phyloP scores from a whole-genome alignment of 2,329 filamentous ascomycete genomes.

The Passalora sequoiae region DNA sequence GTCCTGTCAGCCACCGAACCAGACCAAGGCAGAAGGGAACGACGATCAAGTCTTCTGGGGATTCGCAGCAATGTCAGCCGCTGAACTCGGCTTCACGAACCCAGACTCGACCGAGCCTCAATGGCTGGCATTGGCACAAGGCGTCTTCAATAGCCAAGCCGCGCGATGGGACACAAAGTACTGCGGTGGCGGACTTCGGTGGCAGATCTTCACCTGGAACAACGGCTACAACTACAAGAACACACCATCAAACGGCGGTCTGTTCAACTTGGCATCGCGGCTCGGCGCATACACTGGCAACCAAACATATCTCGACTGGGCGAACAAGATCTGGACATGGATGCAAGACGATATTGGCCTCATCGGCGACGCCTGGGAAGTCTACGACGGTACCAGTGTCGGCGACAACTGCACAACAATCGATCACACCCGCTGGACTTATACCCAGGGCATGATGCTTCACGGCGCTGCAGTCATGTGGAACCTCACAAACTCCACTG shows the following conservation, averaged over 20 bases:
- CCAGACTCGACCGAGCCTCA: slow-evolving; percentile 38
- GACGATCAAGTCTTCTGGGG: slow-evolving; percentile 58
- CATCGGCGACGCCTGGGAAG: slow-evolving; percentile 49
- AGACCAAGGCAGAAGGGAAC: slow-evolving; percentile 39
- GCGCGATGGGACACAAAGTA: slow-evolving; percentile 35
- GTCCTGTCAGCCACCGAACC: slow-evolving; percentile 37
- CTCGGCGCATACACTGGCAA: slow-evolving; percentile 39
- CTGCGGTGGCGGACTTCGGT: slow-evolving; percentile 38
- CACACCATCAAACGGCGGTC: slow-evolving; percentile 48
- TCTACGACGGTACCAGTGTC: slow-evolving; percentile 46
- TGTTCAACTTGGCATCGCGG: slow-evolving; percentile 47
- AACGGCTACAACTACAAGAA: slow-evolving; percentile 55
- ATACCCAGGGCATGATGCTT: slow-evolving; percentile 42
- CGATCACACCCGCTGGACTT: slow-evolving; percentile 46
- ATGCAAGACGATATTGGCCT: slow-evolving; percentile 45
- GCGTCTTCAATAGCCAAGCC: slow-evolving; percentile 38
- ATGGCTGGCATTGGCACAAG: slow-evolving; percentile 44
- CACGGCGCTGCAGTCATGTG: slow-evolving; percentile 43
- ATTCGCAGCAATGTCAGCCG: slow-evolving; percentile 51
- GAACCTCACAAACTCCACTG: slow-evolving; percentile 18
- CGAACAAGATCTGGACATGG: slow-evolving; percentile 39
- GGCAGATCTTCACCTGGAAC: slow-evolving; percentile 44
- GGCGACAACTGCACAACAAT: slow-evolving; percentile 42
- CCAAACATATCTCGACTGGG: slow-evolving; percentile 62
- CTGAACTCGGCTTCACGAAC: slow-evolving; percentile 46